A percentile compares a stretch with the other conserved stretches of the same genome.
Conservation (phyloP, 1,284 basidiomycete genomes). For the Mycosarcoma mackinlayi region DNA sequence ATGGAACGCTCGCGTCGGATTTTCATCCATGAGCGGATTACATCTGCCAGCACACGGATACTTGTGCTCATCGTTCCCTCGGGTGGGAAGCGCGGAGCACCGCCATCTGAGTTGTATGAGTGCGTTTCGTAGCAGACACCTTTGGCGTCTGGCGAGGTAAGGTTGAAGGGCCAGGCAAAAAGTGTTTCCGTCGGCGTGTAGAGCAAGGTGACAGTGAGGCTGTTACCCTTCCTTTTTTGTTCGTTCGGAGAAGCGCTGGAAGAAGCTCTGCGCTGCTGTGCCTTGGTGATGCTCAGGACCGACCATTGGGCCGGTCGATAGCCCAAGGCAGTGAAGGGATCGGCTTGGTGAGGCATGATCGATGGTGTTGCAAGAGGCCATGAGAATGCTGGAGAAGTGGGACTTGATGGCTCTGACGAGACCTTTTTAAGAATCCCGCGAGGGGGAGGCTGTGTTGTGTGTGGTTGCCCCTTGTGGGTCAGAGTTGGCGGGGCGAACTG, state of each 20-base stretch:
- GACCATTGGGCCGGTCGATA: slow-evolving; percentile 27
- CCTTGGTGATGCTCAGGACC: slow-evolving; percentile 17
- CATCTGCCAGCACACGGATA: slow-evolving; percentile 30
- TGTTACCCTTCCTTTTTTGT: background rate
- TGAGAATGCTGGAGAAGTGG: slow-evolving; percentile 1
- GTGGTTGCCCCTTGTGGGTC: slow-evolving; percentile 9
- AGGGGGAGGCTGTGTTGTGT: slow-evolving; percentile 6
- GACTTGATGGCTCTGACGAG: slow-evolving; percentile 4
- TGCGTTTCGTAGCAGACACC: slow-evolving; percentile 40
- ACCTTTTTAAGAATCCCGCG: slow-evolving; percentile 37
- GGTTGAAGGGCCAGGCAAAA: slow-evolving; percentile 42
- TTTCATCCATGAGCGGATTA: slow-evolving; percentile 40
- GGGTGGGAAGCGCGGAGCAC: slow-evolving; percentile 16
- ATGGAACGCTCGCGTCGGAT: slow-evolving; percentile 22
- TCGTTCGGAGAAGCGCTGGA: background rate
- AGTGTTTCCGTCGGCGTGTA: slow-evolving; percentile 34
- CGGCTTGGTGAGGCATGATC: slow-evolving; percentile 3
- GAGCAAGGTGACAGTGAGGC: slow-evolving; percentile 30
- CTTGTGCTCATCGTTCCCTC: slow-evolving; percentile 40
- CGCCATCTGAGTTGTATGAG: slow-evolving; percentile 3
- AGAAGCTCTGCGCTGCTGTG: slow-evolving; percentile 7
- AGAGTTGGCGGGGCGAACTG: slow-evolving; percentile 17
- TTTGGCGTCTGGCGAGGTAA: slow-evolving; percentile 25
- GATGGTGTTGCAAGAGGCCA: slow-evolving; percentile 12
- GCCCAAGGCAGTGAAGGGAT: slow-evolving; percentile 1